A percentile compares a stretch with the other conserved stretches of the same genome.
phyloP scores from a whole-genome alignment of 352 stramenopile species.

The Phytophthora meadii region DNA sequence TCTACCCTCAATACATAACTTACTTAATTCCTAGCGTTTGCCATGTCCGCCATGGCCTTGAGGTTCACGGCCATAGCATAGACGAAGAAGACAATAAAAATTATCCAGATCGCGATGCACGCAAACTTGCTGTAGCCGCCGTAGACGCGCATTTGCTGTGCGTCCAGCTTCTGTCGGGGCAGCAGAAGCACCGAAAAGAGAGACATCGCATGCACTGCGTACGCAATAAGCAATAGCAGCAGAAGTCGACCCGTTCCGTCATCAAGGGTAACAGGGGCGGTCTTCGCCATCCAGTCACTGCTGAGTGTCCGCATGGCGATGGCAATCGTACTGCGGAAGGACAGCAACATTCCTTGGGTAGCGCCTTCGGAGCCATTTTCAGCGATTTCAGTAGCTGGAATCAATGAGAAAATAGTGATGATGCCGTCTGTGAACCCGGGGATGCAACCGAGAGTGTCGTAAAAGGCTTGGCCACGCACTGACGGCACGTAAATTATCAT shows the following conservation, averaged over 20 bases:
- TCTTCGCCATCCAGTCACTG: slow-evolving; percentile 49
- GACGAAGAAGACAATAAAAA: slow-evolving; percentile 67
- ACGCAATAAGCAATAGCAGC: slow-evolving; percentile 60
- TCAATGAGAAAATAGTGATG: slow-evolving; percentile 76
- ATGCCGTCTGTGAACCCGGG: slow-evolving; percentile 66
- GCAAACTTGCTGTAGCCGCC: slow-evolving; percentile 66
- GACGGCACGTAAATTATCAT: slow-evolving; percentile 64
- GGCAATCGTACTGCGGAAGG: slow-evolving; percentile 66
- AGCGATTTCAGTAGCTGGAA: slow-evolving; percentile 71
- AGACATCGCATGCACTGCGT: slow-evolving; percentile 57
- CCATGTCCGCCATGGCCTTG: slow-evolving; percentile 48
- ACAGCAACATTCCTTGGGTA: slow-evolving; percentile 68
- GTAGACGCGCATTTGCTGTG: slow-evolving; percentile 71
- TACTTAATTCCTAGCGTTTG: slow-evolving; percentile 26
- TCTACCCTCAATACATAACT: slow-evolving; percentile 30
- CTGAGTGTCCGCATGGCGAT: slow-evolving; percentile 65
- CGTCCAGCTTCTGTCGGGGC: slow-evolving; percentile 66
- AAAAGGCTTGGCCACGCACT: slow-evolving; percentile 51
- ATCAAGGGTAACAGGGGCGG: slow-evolving; percentile 32
- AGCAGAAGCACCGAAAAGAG: slow-evolving; percentile 65
- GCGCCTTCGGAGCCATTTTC: slow-evolving; percentile 76
- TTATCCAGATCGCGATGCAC: slow-evolving; percentile 55
- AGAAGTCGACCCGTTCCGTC: slow-evolving; percentile 39
- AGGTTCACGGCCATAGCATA: slow-evolving; percentile 65
- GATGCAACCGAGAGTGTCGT: slow-evolving; percentile 57